Base-by-base conservation (phyloP, 2,329 filamentous ascomycete species). In the Graphiopsis chlorocephala region DNA sequence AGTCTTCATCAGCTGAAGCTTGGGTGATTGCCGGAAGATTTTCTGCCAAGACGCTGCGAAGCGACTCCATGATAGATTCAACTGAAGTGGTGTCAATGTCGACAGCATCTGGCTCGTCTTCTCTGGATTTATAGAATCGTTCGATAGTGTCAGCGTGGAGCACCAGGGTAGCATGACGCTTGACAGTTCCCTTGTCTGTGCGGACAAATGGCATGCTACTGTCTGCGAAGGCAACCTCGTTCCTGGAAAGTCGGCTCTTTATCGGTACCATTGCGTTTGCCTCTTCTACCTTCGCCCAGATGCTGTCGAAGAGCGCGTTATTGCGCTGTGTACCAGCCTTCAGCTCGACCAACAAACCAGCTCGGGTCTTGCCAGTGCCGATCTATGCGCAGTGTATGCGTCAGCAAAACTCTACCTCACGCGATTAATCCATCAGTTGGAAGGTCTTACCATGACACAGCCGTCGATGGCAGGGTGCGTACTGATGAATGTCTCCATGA, bases 151-250 rank as follows among this genome's bases (percentile, higher is more conserved):
- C 68, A 3, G 69, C 70, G 38, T 82, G 84, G 1, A 78, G 69
- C 3, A 68, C 64, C 12, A 78, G 50, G 1, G 81, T 80, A 0
- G 75, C 73, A 0, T 72, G 71, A 5, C 81, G 75, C 68, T 81
- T 79, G 2, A 82, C 73, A 0, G 76, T 82, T 0, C 79, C 78
- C 69, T 84, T 84, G 15, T 80, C 77, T 0, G 82, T 82, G 7
- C 72, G 76, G 7, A 78, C 68, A 52, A 84, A 82, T 0, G 80
- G 80, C 68, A 81, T 80, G 2, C 74, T 72, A 10, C 73, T 74
- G 15, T 78, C 72, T 0, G 80, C 72, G 58, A 83, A 73, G 0
- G 77, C 71, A 31, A 84, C 74, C 55, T 76, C 79, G 50, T 76
- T 73, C 66, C 75, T 78, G 47, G 73, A 73, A 1, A 84, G 69